Evolutionary conservation across 1,139 yeast species (phyloP), one percentile per base, ranked within the genome.

Genomic region (Saccharomyces uvarum): DNA sequence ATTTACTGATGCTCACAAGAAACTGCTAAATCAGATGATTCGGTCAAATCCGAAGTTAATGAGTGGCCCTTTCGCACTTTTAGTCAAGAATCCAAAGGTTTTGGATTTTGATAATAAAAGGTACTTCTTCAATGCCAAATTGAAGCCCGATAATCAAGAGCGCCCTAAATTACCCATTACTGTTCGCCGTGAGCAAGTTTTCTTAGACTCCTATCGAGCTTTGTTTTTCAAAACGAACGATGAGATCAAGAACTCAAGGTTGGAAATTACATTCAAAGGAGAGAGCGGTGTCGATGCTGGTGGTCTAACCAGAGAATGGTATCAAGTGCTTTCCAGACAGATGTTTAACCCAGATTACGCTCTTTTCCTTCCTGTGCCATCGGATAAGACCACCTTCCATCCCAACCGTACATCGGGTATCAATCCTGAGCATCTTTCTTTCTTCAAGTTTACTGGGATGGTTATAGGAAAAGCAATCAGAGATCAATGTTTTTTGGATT

Each of bases 261-360:
- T 93, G 61, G 93, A 87, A 54, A 83, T 95, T 48, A 80, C 79
- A 32, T 95, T 95, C 74, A 86, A 84, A 62, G 97, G 96, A 3
- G 99, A 95, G 69, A 87, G 88, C 56, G 99, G 99, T 62, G 88
- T 93, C 51, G 99, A 95, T 76, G 99, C 97, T 2, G 99, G 99
- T 63, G 99, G 99, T 52, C 86, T 95, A 24, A 89, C 97, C 0
- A 78, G 99, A 65, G 99, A 95, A 70, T 95, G 99, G 99, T 91
- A 86, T 66, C 98, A 90, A 68, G 96, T 91, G 8, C 73, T 95
- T 55, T 86, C 97, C 0, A 77, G 97, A 58, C 98, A 93, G 70
- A 91, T 95, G 88, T 90, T 93, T 73, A 91, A 93, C 67, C 96
- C 99, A 0, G 97, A 90, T 65, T 91, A 91, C 73, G 98, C 97